Percentiles rank a stretch among this genome's conserved stretches.
phyloP scores from a whole-genome alignment of 2,329 filamentous ascomycete genomes.

The Colletotrichum gloeosporioides region DNA sequence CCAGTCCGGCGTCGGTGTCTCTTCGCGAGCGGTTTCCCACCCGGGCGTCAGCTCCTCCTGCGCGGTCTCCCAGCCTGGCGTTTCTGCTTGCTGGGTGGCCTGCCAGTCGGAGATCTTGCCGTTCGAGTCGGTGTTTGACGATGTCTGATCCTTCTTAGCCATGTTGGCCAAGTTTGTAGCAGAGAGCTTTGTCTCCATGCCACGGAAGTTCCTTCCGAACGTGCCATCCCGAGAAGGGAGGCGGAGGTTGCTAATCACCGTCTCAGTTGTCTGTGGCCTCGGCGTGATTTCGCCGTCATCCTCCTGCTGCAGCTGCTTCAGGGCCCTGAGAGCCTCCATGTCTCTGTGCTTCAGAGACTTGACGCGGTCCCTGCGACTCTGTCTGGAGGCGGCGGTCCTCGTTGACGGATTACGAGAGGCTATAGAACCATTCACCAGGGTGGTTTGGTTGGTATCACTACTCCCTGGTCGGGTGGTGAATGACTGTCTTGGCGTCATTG shows the following conservation, averaged over 20 bases:
- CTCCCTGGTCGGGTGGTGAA: conserved; percentile 8
- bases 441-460: conserved; percentile 11
- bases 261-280: conserved; percentile 14
- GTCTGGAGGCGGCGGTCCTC: conserved; percentile 22
- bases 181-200: conserved; percentile 5
- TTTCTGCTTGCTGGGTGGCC: conserved; percentile 3
- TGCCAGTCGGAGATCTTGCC: conserved; percentile 18
- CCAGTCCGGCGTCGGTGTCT: conserved; percentile 6
- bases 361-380: conserved; percentile 42
- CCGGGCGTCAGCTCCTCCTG: conserved; percentile 1
- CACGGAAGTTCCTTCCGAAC: background rate
- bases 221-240: conserved; percentile 21
- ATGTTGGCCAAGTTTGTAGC: conserved; percentile 14
- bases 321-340: conserved; percentile 36
- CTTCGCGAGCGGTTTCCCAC: conserved; percentile 4
- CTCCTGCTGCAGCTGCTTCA: conserved; percentile 25
- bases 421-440: conserved; percentile 7
- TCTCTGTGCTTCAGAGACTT: conserved; percentile 45
- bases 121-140: background rate
- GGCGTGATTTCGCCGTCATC: conserved; percentile 4
- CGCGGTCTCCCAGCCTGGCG: conserved; percentile 10
- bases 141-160: background rate
- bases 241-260: conserved; percentile 16
- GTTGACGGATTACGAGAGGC: conserved; percentile 15
- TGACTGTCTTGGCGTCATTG: conserved; percentile 10